These are phyloP conservation scores for Oryza rufipogon DNA, from an alignment of 176 grass and related monocot genomes.

Conservation along the genomic window DNA sequence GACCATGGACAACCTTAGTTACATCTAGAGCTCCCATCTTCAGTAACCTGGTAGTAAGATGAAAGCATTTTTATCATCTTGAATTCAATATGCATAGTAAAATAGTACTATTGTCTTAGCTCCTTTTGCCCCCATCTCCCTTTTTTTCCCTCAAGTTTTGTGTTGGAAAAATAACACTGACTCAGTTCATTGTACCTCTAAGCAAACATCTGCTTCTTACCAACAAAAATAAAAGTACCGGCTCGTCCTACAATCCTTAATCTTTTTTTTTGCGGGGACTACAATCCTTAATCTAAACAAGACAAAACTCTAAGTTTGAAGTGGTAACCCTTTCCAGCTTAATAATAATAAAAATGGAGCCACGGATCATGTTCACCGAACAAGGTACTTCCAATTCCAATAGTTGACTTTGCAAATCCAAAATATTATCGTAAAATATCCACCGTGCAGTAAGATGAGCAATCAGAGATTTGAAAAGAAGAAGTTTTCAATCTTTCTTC, in stretches of 20 bases:
- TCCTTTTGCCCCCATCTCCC: not conserved
- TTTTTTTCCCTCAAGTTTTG: not conserved
- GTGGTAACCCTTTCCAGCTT: not conserved
- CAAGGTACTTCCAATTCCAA: not conserved
- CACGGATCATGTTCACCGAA: not conserved
- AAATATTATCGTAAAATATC: not conserved
- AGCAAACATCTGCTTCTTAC: not conserved
- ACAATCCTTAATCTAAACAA: not conserved
- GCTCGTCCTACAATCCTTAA: not conserved
- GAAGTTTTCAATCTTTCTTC: not conserved
- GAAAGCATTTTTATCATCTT: not conserved
- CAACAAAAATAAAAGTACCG: no score
- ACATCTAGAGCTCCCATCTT: slow-evolving; percentile 87
- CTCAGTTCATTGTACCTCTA: not conserved
- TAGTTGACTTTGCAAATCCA: not conserved
- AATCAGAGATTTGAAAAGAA: not conserved
- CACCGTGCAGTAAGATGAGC: not conserved
- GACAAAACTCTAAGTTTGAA: not conserved
- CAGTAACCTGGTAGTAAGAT: slow-evolving; percentile 54
- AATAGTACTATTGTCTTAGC: not conserved
- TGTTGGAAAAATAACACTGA: not conserved
- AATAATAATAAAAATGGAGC: not conserved
- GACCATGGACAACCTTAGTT: slow-evolving; percentile 55
- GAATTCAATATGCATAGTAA: slow-evolving; percentile 4
- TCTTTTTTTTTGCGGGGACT: not conserved